Conservation (phyloP, 257 asterid species). For the Gentiana straminea region DNA sequence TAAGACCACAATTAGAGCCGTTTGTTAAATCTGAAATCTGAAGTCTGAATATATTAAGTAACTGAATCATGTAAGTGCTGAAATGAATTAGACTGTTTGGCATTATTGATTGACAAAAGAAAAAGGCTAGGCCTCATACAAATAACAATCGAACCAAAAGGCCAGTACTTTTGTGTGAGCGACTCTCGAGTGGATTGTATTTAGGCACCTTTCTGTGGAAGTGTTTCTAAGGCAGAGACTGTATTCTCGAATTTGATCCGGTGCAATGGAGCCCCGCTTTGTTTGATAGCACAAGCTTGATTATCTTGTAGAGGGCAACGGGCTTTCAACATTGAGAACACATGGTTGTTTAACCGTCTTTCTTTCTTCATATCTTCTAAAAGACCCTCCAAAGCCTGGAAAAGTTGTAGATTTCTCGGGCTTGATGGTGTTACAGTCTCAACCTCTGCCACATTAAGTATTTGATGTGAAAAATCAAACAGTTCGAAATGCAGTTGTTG, state of each 20-base stretch:
- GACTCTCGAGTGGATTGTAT: too few species aligned
- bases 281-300: slow-evolving; percentile 94
- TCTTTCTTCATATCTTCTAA: slow-evolving; percentile 94
- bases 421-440: slow-evolving; percentile 44
- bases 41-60: too few species aligned
- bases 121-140: too few species aligned
- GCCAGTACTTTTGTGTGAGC: too few species aligned
- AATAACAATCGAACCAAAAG: too few species aligned
- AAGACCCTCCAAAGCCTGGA: slow-evolving; percentile 50
- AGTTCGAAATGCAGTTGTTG: slow-evolving; percentile 91
- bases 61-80: too few species aligned
- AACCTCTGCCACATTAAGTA: slow-evolving; percentile 93
- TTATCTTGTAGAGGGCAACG: slow-evolving; percentile 96
- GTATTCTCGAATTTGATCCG: slow-evolving; percentile 87
- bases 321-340: slow-evolving; percentile 85
- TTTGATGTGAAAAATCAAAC: slow-evolving; percentile 92
- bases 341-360: slow-evolving; percentile 75
- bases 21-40: too few species aligned
- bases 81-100: too few species aligned
- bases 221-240: slow-evolving; percentile 86
- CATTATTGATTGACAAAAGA: too few species aligned
- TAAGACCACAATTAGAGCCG: too few species aligned
- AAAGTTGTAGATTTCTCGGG: slow-evolving; percentile 41
- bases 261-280: slow-evolving; percentile 86
- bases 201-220: slow-evolving; percentile 90